Evolutionary conservation across 768 basidiomycete species (phyloP), one percentile per base, ranked within the genome.

Genomic region (Tephrocybe sp.): DNA sequence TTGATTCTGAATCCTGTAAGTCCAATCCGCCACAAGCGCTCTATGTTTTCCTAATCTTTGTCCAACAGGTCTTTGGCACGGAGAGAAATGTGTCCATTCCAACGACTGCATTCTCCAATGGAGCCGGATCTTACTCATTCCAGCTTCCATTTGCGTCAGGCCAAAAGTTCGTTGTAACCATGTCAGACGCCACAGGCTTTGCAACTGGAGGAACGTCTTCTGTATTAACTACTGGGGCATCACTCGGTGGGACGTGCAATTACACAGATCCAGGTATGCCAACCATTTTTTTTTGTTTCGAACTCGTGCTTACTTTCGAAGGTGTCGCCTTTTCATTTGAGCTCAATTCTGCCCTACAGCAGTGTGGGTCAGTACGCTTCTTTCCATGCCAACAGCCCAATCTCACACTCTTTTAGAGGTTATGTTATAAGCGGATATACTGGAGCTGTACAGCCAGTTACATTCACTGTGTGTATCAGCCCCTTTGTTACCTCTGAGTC

Each of bases 171-270:
- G 44, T 88, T 11, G 51, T 84, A 16, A 75, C 80, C 32, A 85
- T 91, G 84, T 89, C 84, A 22, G 89, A 91, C 61, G 72, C 80
- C 14, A 78, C 77, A 22, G 87, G 86, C 1, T 88, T 84, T 61
- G 86, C 70, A 38, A 71, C 82, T 9, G 89, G 88, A 4, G 89
- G 86, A 19, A 71, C 73, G 20, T 76, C 80, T 9, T 49, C 65
- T 39, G 42, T 86, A 5, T 56, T 84, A 35, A 73, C 69, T 1
- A 80, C 83, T 13, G 79, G 73, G 35, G 48, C 65, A 9, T 73
- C 82, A 2, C 61, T 71, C 22, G 74, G 75, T 12, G 76, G 74
- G 11, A 65, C 56, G 13, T 90, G 88, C 65, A 71, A 80, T 52
- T 78, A 77, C 0, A 68, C 70, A 10, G 62, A 66, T 57, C 74